These are phyloP conservation scores for Chrysanthemum makinoi DNA, from an alignment of 129 eudicot genomes.

Conservation along the genomic window DNA sequence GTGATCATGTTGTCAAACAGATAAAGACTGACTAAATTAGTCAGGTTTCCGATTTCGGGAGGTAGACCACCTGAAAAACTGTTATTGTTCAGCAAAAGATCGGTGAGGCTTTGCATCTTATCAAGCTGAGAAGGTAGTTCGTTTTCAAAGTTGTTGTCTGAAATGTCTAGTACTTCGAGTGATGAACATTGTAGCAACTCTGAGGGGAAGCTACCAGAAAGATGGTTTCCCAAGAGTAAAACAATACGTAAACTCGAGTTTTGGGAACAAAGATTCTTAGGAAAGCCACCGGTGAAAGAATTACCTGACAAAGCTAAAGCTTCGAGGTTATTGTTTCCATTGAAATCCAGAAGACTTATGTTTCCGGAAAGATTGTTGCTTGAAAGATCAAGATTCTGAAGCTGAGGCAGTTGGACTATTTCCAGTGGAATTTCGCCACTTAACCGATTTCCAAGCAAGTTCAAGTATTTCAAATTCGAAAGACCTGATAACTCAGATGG, in stretches of 20 bases:
- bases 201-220: constrained; percentile 68
- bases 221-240: constrained; percentile 53
- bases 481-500: constrained; percentile 49
- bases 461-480: constrained; percentile 61
- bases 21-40: constrained; percentile 45
- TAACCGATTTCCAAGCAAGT: constrained; percentile 65
- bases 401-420: constrained; percentile 44
- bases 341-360: constrained; percentile 38
- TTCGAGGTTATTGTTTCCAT: constrained; percentile 50
- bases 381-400: constrained; percentile 68
- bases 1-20: constrained; percentile 78
- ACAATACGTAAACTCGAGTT: constrained; percentile 43
- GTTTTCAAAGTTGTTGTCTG: constrained; percentile 58
- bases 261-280: constrained; percentile 44
- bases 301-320: constrained; percentile 61
- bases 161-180: constrained; percentile 76
- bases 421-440: constrained; percentile 64
- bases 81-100: constrained; percentile 88
- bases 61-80: constrained; percentile 73
- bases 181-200: constrained; percentile 66
- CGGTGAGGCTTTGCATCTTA: constrained; percentile 60
- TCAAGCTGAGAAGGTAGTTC: constrained; percentile 52
- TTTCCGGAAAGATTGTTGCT: constrained; percentile 72
- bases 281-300: constrained; percentile 48
- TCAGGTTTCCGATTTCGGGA: constrained; percentile 83